Percentiles rank a stretch among this genome's conserved stretches.
Conservation (phyloP, 192 early-diverging fungal species). For the Lobosporangium transversale region DNA sequence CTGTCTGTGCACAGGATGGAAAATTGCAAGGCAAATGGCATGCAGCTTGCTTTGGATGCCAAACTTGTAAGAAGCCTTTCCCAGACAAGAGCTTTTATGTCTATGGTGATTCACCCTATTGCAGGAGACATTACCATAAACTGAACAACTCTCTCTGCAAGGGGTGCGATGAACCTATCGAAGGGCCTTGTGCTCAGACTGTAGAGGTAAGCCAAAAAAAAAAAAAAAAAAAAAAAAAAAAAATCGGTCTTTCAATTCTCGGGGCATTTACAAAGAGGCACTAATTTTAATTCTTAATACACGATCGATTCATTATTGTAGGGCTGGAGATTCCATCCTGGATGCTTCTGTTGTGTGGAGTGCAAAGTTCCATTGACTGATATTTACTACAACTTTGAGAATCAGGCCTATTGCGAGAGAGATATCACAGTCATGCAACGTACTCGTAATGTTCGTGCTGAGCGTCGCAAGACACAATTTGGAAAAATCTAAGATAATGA, state of each 20-base stretch:
- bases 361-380: constrained; percentile 69
- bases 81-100: constrained; percentile 91
- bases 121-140: constrained; percentile 87
- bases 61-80: constrained; percentile 74
- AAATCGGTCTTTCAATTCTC: too few relatives aligned
- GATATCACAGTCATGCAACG: constrained; percentile 74
- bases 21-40: constrained; percentile 79
- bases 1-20: constrained; percentile 75
- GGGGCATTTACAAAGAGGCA: not conserved
- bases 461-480: constrained; percentile 68
- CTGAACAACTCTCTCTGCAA: constrained; percentile 87
- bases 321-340: constrained; percentile 85
- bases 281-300: not conserved
- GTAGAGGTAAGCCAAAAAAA: constrained; percentile 64
- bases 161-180: constrained; percentile 82
- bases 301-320: not conserved
- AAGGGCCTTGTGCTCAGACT: constrained; percentile 91
- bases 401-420: constrained; percentile 75
- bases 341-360: constrained; percentile 82
- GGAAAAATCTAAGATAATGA: constrained; percentile 59
- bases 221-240: too few relatives aligned
- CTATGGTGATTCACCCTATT: constrained; percentile 85
- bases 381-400: constrained; percentile 77
- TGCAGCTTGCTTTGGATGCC: constrained; percentile 77
- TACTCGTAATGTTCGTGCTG: constrained; percentile 65